phyloP scores from a whole-genome alignment of 2,329 filamentous ascomycete genomes.

The Curvularia hawaiiensis region DNA sequence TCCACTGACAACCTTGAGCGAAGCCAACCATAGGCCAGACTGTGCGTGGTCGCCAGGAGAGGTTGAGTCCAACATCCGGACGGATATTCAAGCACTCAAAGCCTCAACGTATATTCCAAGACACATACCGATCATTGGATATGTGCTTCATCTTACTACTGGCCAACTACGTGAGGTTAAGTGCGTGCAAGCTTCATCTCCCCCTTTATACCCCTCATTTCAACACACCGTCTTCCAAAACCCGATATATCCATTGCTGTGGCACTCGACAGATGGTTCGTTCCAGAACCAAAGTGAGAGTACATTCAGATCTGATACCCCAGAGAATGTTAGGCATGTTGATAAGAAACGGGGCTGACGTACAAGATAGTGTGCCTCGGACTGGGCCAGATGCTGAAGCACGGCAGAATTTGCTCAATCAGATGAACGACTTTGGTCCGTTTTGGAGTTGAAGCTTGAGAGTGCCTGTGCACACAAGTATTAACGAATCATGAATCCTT shows the following conservation, averaged over 20 bases:
- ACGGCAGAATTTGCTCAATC: constrained; percentile 15
- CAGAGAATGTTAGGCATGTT: not conserved
- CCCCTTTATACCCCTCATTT: not conserved
- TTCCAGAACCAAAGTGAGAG: not conserved
- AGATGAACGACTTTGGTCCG: constrained; percentile 29
- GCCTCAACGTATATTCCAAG: constrained; percentile 20
- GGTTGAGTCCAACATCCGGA: constrained; percentile 20
- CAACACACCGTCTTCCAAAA: not conserved
- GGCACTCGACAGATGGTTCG: not conserved
- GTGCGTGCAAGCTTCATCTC: constrained; percentile 16
- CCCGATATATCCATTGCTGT: not conserved
- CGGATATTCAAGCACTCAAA: constrained; percentile 21
- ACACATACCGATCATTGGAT: constrained; percentile 27
- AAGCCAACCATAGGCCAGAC: constrained; percentile 4
- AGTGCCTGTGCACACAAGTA: not conserved
- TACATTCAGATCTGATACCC: not conserved
- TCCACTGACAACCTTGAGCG: not conserved
- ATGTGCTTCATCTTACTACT: constrained; percentile 22
- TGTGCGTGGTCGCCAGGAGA: constrained; percentile 18
- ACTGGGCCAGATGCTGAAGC: constrained; percentile 21
- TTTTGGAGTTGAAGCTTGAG: constrained; percentile 24
- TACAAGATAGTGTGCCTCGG: constrained; percentile 15
- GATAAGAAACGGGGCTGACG: constrained; percentile 10
- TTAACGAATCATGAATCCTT: not conserved
- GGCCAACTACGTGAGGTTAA: constrained; percentile 25